These are phyloP conservation scores for Pleurotus platypus DNA, from an alignment of 768 basidiomycete genomes.

Conservation along the genomic window DNA sequence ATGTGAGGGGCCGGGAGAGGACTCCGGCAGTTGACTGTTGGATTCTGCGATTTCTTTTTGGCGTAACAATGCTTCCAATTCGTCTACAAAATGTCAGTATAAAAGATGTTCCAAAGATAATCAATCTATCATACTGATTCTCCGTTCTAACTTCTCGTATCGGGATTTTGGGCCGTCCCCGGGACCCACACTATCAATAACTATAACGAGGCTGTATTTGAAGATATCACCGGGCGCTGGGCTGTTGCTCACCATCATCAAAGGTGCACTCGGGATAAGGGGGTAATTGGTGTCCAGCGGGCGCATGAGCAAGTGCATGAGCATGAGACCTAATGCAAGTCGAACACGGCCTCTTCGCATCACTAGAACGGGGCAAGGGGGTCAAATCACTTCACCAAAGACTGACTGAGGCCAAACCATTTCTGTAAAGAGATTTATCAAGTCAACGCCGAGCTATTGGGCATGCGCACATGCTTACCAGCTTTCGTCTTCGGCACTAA, in stretches of 20 bases:
- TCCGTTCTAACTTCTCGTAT: slow-evolving; percentile 61
- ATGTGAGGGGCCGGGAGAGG: slow-evolving; percentile 11
- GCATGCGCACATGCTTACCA: slow-evolving; percentile 40
- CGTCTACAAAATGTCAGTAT: slow-evolving; percentile 35
- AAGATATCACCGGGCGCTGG: background rate
- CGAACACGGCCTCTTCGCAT: slow-evolving; percentile 73
- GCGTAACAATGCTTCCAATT: slow-evolving; percentile 62
- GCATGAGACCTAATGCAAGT: slow-evolving; percentile 76
- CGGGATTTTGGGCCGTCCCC: slow-evolving; percentile 55
- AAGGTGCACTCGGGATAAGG: slow-evolving; percentile 70
- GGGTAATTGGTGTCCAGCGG: slow-evolving; percentile 51
- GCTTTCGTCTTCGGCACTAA: slow-evolving; percentile 69
- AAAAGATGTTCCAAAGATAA: background rate
- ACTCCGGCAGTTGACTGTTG: background rate
- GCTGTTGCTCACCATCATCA: slow-evolving; percentile 53
- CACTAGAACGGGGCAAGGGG: slow-evolving; percentile 34
- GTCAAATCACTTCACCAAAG: no score
- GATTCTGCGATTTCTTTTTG: slow-evolving; percentile 45
- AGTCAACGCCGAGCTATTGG: slow-evolving; percentile 8
- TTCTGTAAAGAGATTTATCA: slow-evolving; percentile 37
- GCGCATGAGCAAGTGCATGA: slow-evolving; percentile 61
- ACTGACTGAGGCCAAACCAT: slow-evolving; percentile 39
- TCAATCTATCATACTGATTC: slow-evolving; percentile 51
- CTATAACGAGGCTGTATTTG: slow-evolving; percentile 23
- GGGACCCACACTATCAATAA: slow-evolving; percentile 31